Evolutionary conservation across 352 stramenopile species (phyloP).

Genomic region (Phytophthora rubi): DNA sequence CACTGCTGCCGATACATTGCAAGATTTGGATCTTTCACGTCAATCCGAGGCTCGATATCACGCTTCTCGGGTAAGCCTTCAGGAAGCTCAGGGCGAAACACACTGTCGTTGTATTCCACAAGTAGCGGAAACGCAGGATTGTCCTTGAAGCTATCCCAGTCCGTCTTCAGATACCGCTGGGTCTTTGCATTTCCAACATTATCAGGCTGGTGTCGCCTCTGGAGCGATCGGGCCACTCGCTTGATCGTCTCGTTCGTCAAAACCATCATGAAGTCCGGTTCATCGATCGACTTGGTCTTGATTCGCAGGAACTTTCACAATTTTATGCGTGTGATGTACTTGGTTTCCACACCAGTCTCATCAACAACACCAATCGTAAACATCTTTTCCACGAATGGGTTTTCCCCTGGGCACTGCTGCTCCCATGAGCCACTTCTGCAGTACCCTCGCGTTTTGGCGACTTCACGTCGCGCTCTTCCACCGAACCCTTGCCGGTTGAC

Average conservation of each 20-base stretch:
- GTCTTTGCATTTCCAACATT: background rate
- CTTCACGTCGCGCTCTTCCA: too few species aligned
- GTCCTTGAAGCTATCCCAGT: background rate
- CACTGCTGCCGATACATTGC: slow-evolving; percentile 18
- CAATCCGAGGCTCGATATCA: background rate
- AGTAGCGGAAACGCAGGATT: background rate
- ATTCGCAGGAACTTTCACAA: slow-evolving; percentile 16
- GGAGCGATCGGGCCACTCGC: too few species aligned
- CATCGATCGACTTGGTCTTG: slow-evolving; percentile 8
- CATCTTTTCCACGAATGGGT: too few species aligned
- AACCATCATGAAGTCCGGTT: slow-evolving; percentile 1
- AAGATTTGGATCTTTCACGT: background rate
- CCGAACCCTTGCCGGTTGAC: too few species aligned
- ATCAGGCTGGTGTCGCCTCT: background rate
- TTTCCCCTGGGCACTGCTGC: too few species aligned
- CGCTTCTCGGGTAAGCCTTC: slow-evolving; percentile 10
- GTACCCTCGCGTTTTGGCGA: too few species aligned
- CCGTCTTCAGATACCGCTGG: background rate
- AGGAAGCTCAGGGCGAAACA: slow-evolving; percentile 9
- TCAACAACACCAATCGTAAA: background rate
- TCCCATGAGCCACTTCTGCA: too few species aligned
- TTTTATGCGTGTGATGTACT: slow-evolving; percentile 15
- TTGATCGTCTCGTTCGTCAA: background rate
- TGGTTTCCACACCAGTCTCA: slow-evolving; percentile 2
- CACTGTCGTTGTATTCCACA: slow-evolving; percentile 6